Percentiles rank a stretch among this genome's conserved stretches.
phyloP scores from a whole-genome alignment of 345 rosid species.

The Schrenkiella parvula region DNA sequence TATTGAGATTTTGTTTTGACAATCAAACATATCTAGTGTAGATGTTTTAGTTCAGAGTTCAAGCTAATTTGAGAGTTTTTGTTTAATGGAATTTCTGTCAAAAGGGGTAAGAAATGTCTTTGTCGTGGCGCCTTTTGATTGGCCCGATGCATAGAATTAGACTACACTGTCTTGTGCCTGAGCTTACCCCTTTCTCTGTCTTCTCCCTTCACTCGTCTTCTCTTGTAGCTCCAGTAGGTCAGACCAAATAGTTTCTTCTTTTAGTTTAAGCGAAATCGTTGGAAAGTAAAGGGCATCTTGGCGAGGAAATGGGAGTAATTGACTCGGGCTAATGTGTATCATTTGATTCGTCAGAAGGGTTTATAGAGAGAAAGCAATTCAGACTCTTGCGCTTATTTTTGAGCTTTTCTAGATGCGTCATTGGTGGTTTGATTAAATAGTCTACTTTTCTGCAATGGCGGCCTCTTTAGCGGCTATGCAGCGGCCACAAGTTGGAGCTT shows the following conservation, averaged over 20 bases:
- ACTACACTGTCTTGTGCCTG: slow-evolving; percentile 28
- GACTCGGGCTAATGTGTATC: slow-evolving; percentile 20
- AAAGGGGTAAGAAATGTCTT: background rate
- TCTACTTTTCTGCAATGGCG: slow-evolving; percentile 54
- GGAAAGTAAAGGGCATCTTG: background rate
- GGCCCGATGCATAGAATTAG: slow-evolving; percentile 25
- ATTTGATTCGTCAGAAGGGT: background rate
- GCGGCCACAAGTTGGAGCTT: slow-evolving; percentile 57
- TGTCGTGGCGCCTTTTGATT: slow-evolving; percentile 32
- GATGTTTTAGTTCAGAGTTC: background rate
- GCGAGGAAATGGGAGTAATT: background rate
- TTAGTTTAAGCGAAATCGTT: background rate
- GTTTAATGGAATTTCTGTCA: background rate
- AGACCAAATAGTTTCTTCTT: slow-evolving; percentile 33
- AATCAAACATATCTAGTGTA: background rate
- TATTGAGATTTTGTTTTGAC: background rate
- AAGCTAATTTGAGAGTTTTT: background rate
- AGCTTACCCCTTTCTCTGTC: slow-evolving; percentile 1
- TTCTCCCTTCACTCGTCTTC: slow-evolving; percentile 24
- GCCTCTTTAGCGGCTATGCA: slow-evolving; percentile 70
- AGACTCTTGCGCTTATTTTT: background rate
- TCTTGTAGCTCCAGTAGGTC: slow-evolving; percentile 33
- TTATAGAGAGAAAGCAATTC: background rate
- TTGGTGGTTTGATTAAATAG: background rate
- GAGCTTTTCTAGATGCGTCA: background rate